phyloP scores from a whole-genome alignment of 192 early-diverging fungal genomes.

The Kappamyces sp. region DNA sequence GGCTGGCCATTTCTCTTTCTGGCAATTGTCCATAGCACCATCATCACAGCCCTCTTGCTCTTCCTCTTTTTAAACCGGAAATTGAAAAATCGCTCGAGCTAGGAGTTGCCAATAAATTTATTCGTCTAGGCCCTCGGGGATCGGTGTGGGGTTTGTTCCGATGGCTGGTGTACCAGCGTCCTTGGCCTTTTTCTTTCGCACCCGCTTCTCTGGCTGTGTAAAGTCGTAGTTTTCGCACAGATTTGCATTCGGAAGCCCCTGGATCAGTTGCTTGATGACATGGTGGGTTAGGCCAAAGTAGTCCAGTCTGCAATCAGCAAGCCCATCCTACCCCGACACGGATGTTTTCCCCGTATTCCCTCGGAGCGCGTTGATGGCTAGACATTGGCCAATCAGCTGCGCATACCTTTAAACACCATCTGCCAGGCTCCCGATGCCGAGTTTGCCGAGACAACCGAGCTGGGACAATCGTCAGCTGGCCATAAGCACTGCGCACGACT shows the following conservation, averaged over 20 bases:
- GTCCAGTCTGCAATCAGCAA: constrained; percentile 82
- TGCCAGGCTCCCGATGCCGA: constrained; percentile 92
- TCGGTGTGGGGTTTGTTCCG: too few species aligned
- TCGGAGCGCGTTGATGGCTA: constrained; percentile 68
- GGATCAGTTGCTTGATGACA: constrained; percentile 79
- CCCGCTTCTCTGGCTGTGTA: constrained; percentile 14
- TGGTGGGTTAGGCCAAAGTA: constrained; percentile 87
- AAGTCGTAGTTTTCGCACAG: constrained; percentile 63
- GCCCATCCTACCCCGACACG: constrained; percentile 51
- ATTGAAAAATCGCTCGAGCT: too few species aligned
- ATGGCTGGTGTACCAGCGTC: neutral
- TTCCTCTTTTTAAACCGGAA: too few species aligned
- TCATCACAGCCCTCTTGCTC: too few species aligned
- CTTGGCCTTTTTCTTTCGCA: neutral
- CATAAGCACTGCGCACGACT: too few species aligned
- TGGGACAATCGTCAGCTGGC: constrained; percentile 67
- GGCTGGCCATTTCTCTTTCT: too few species aligned
- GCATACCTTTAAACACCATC: constrained; percentile 56
- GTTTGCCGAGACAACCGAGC: constrained; percentile 61
- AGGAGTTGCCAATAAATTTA: too few species aligned
- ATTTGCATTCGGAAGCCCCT: constrained; percentile 72
- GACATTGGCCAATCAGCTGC: neutral
- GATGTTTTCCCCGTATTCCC: constrained; percentile 28
- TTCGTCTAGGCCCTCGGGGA: too few species aligned
- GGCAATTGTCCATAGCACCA: too few species aligned